These are phyloP conservation scores for Peronospora belbahrii DNA, from an alignment of 352 stramenopile genomes.

Conservation along the genomic window DNA sequence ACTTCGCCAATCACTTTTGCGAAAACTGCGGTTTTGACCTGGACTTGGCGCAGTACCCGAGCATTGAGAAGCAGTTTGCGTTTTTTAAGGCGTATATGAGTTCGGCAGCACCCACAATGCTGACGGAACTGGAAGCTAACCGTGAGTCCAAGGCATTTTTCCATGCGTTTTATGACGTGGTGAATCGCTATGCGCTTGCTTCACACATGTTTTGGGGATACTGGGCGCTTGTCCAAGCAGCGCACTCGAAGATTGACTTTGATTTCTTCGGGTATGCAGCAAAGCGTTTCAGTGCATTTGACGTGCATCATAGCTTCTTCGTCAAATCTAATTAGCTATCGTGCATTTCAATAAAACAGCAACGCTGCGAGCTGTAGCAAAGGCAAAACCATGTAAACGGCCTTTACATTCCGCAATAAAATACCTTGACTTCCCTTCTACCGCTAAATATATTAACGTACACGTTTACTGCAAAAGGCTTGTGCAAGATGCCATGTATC, in stretches of 20 bases:
- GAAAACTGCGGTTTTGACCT: slow-evolving; percentile 92
- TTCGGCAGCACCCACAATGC: slow-evolving; percentile 48
- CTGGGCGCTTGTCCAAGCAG: slow-evolving; percentile 90
- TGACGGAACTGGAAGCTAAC: slow-evolving; percentile 57
- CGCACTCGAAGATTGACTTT: slow-evolving; percentile 87
- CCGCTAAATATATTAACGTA: background rate
- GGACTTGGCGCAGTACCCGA: slow-evolving; percentile 81
- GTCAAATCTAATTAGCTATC: slow-evolving; percentile 33
- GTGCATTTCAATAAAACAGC: slow-evolving; percentile 8
- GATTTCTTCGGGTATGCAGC: slow-evolving; percentile 82
- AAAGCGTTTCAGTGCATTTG: slow-evolving; percentile 78
- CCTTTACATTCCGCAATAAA: slow-evolving; percentile 24
- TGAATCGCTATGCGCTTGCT: slow-evolving; percentile 84
- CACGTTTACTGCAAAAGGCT: background rate
- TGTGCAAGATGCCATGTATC: too few relatives aligned
- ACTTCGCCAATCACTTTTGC: slow-evolving; percentile 94
- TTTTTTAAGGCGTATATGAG: slow-evolving; percentile 87
- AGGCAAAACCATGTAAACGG: slow-evolving; percentile 19
- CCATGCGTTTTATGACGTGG: slow-evolving; percentile 69
- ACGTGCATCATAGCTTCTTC: slow-evolving; percentile 65
- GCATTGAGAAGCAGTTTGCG: slow-evolving; percentile 65
- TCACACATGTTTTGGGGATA: slow-evolving; percentile 92
- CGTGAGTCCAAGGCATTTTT: slow-evolving; percentile 78
- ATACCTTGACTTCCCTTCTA: slow-evolving; percentile 18
- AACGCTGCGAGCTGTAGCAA: slow-evolving; percentile 13